phyloP scores from a whole-genome alignment of 177 flowering plant species.

The Vitis hybrid region DNA sequence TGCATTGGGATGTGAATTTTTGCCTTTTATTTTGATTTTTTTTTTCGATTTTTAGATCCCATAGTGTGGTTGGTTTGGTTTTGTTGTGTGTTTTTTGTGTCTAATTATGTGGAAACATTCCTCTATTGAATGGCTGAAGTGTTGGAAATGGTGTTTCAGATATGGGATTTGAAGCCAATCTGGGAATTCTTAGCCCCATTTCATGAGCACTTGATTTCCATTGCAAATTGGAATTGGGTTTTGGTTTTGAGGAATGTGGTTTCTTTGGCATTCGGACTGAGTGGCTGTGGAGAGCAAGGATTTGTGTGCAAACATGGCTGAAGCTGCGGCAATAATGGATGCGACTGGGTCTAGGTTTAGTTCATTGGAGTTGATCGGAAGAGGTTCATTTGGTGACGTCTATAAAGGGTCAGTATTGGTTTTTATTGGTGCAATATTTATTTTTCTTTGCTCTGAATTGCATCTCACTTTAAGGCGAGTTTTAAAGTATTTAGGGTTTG shows the following conservation, averaged over 20 bases:
- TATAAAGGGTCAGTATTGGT: slow-evolving; percentile 73
- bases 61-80: neutral
- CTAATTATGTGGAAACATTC: neutral
- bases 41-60: neutral
- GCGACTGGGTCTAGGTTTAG: slow-evolving; percentile 77
- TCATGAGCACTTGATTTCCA: neutral
- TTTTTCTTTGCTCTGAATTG: no score
- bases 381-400: slow-evolving; percentile 97
- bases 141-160: slow-evolving; percentile 16
- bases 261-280: neutral
- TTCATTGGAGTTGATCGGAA: slow-evolving; percentile 83
- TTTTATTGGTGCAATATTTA: neutral
- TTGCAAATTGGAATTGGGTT: slow-evolving; percentile 11
- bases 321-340: slow-evolving; percentile 53
- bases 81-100: neutral
- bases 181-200: slow-evolving; percentile 2
- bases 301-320: slow-evolving; percentile 52
- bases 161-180: slow-evolving; percentile 1
- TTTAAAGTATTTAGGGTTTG: no score
- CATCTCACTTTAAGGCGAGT: no score
- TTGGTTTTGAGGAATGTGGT: slow-evolving; percentile 6
- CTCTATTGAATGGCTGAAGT: neutral
- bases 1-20: neutral
- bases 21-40: neutral
- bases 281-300: slow-evolving; percentile 6